A percentile compares a stretch with the other conserved stretches of the same genome.
Conservation (phyloP, 2,329 filamentous ascomycete species). For the Periconia macrospinosa region DNA sequence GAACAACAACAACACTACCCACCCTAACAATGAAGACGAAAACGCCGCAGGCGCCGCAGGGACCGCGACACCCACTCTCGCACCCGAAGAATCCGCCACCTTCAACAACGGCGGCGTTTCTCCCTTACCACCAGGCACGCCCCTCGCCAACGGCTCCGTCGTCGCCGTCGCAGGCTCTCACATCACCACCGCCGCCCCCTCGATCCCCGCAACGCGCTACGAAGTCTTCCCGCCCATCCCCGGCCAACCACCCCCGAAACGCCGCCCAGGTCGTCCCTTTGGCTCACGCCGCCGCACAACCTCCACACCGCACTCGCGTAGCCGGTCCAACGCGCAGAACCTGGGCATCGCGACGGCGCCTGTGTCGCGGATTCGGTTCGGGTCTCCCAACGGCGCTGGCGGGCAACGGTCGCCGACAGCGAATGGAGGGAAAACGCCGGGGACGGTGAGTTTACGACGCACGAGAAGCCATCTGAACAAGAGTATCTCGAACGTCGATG, state of each 20-base stretch:
- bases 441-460: constrained; percentile 34
- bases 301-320: constrained; percentile 35
- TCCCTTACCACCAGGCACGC: constrained; percentile 31
- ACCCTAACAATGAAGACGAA: constrained; percentile 6
- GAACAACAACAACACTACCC: too few relatives aligned
- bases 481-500: constrained; percentile 41
- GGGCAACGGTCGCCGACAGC: constrained; percentile 32
- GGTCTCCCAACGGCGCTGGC: constrained; percentile 24
- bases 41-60: not conserved
- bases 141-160: constrained; percentile 34
- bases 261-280: constrained; percentile 42
- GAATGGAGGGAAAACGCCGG: constrained; percentile 37
- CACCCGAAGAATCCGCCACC: constrained; percentile 31
- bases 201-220: constrained; percentile 71
- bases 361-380: constrained; percentile 32
- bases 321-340: constrained; percentile 21
- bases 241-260: constrained; percentile 44
- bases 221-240: constrained; percentile 75
- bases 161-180: constrained; percentile 33
- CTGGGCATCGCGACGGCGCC: constrained; percentile 35
- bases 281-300: constrained; percentile 41
- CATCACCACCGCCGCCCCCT: constrained; percentile 30
- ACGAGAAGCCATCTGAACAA: constrained; percentile 49
- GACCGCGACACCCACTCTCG: constrained; percentile 22
- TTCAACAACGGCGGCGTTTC: constrained; percentile 19